Percentiles rank a stretch among this genome's conserved stretches.
These are phyloP conservation scores for Rhododendron simsii DNA, from an alignment of 148 eudicot genomes.

Conservation along the genomic window DNA sequence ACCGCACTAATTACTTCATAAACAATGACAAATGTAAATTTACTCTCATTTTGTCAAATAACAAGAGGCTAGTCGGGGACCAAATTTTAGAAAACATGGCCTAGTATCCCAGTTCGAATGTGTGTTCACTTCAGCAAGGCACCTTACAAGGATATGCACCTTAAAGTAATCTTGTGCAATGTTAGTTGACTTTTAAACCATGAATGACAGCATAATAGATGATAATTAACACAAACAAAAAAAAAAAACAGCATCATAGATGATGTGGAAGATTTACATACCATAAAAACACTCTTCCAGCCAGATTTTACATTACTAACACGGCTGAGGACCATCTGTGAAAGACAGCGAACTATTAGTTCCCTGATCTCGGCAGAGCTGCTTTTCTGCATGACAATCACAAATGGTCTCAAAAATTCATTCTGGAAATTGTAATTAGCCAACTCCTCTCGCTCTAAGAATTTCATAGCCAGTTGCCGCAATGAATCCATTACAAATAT, in stretches of 20 bases:
- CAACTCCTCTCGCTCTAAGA: constrained; percentile 96
- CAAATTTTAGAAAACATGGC: neutral
- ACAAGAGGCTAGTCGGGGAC: neutral
- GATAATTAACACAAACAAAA: neutral
- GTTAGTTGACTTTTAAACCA: neutral
- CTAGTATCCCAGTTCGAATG: neutral
- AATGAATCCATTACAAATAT: constrained; percentile 99
- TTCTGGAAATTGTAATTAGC: constrained; percentile 98
- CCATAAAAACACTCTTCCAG: constrained; percentile 99
- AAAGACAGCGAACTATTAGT: constrained; percentile 90
- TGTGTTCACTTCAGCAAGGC: constrained; percentile 2
- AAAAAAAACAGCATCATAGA: neutral
- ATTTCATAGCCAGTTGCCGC: constrained; percentile 98
- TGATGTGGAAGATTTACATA: constrained; percentile 21
- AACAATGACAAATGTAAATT: neutral
- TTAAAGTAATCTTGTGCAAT: neutral
- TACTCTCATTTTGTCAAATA: neutral
- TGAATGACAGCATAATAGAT: neutral
- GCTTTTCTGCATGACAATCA: constrained; percentile 91
- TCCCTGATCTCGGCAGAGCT: constrained; percentile 88
- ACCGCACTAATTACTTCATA: neutral
- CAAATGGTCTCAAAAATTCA: constrained; percentile 96
- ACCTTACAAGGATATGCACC: neutral
- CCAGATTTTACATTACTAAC: constrained; percentile 96
- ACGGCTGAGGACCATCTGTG: constrained; percentile 98